Conservation (phyloP, 306 rosid genomes). For the Geum urbanum region DNA sequence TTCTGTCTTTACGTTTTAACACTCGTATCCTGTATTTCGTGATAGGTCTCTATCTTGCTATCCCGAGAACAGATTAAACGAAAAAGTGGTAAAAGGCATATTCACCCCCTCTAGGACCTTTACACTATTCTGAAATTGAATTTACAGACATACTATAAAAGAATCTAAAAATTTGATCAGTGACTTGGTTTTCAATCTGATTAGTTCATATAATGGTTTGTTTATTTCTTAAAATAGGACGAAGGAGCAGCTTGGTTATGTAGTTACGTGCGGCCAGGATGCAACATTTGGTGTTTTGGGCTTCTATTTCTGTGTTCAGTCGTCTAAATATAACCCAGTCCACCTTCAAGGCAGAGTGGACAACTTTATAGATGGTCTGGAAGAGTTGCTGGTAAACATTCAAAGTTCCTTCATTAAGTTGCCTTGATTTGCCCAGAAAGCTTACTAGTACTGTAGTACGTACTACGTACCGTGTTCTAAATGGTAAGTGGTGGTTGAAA, state of each 20-base stretch:
- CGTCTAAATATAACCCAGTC: slow-evolving; percentile 73
- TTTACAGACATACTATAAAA: neutral
- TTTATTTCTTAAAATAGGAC: slow-evolving; percentile 51
- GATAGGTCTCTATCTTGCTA: too few species aligned
- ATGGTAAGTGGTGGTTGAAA: neutral
- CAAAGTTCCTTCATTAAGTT: slow-evolving; percentile 14
- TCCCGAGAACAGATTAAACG: too few species aligned
- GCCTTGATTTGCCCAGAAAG: neutral
- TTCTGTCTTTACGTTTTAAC: too few species aligned
- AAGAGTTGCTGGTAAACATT: slow-evolving; percentile 64
- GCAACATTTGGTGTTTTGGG: slow-evolving; percentile 64
- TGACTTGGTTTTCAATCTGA: neutral
- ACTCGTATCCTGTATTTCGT: too few species aligned
- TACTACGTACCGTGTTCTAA: neutral
- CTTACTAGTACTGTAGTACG: too few species aligned
- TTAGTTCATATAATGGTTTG: slow-evolving; percentile 16
- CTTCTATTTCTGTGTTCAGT: slow-evolving; percentile 77
- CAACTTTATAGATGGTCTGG: slow-evolving; percentile 60
- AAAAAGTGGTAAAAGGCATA: too few species aligned
- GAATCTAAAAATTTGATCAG: neutral
- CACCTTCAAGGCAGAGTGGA: slow-evolving; percentile 81
- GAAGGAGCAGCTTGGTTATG: slow-evolving; percentile 98
- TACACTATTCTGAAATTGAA: slow-evolving; percentile 20
- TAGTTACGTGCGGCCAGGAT: slow-evolving; percentile 63
- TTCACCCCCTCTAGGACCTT: too few species aligned